Conservation (phyloP, 192 early-diverging fungal species). For the Diversispora epigaea region DNA sequence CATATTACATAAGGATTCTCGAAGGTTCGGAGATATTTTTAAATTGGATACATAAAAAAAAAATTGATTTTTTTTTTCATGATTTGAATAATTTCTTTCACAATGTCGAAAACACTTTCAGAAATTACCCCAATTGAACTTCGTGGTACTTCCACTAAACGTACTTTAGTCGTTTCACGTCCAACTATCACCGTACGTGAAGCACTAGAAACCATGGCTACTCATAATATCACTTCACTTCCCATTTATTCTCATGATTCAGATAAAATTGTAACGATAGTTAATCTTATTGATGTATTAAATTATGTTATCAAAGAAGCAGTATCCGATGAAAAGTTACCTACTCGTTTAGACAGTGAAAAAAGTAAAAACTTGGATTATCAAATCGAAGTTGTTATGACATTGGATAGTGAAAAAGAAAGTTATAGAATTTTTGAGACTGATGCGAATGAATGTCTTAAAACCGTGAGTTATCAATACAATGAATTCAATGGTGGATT, state of each 20-base stretch:
- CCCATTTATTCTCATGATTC: slow-evolving; percentile 56
- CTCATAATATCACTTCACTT: slow-evolving; percentile 52
- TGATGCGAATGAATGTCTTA: slow-evolving; percentile 37
- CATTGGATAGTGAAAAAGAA: slow-evolving; percentile 45
- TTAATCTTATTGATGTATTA: slow-evolving; percentile 57
- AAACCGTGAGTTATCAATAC: slow-evolving; percentile 25
- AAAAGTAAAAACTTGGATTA: slow-evolving; percentile 34
- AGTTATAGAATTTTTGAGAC: slow-evolving; percentile 44
- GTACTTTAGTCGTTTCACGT: slow-evolving; percentile 42
- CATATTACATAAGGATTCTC: no score
- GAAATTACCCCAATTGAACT: slow-evolving; percentile 37
- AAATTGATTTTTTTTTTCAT: no score
- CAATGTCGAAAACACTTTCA: slow-evolving; percentile 9
- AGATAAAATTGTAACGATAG: slow-evolving; percentile 49
- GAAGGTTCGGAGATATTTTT: no score
- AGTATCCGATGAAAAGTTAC: slow-evolving; percentile 12
- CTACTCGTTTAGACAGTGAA: slow-evolving; percentile 31
- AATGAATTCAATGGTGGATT: neutral
- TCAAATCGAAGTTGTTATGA: slow-evolving; percentile 44
- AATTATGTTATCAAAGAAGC: slow-evolving; percentile 40
- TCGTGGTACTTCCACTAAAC: slow-evolving; percentile 30
- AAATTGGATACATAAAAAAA: no score
- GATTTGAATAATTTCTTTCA: no score
- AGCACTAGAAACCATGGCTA: slow-evolving; percentile 47
- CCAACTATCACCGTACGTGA: slow-evolving; percentile 51